phyloP scores from a whole-genome alignment of 2,329 filamentous ascomycete species.

The Curvularia hawaiiensis region DNA sequence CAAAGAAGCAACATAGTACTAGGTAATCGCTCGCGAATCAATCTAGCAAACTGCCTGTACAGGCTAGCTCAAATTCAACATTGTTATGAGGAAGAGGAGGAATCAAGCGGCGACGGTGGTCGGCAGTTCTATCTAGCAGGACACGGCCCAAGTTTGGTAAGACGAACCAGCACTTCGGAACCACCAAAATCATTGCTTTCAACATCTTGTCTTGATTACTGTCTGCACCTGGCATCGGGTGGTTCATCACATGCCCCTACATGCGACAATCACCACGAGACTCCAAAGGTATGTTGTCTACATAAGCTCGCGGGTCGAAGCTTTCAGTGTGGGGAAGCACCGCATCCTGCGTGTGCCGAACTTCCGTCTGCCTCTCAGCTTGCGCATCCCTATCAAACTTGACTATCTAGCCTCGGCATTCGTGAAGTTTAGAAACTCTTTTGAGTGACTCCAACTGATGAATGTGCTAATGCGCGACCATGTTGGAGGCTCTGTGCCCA shows the following conservation, averaged over 20 bases:
- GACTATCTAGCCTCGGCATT: not conserved
- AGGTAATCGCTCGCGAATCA: not conserved
- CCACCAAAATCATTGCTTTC: not conserved
- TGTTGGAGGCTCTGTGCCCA: conserved; percentile 1
- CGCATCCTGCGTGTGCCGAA: not conserved
- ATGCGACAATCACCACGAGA: not conserved
- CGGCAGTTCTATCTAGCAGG: not conserved
- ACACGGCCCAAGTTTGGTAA: not conserved
- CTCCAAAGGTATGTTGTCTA: not conserved
- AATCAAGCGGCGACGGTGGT: not conserved
- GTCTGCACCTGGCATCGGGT: not conserved
- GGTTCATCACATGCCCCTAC: not conserved
- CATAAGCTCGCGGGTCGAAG: not conserved
- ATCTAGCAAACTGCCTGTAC: not conserved
- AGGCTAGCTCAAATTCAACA: not conserved
- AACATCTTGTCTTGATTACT: not conserved
- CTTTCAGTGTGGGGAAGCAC: not conserved
- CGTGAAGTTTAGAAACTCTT: no score
- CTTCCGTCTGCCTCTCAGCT: not conserved
- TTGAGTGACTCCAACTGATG: not conserved
- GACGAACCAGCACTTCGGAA: not conserved
- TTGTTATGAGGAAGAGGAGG: not conserved
- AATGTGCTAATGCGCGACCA: not conserved
- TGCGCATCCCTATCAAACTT: not conserved
- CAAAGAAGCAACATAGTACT: not conserved